These are phyloP conservation scores for Yamadazyma spencermartinsiae DNA, from an alignment of 1,139 yeast genomes.

Conservation along the genomic window DNA sequence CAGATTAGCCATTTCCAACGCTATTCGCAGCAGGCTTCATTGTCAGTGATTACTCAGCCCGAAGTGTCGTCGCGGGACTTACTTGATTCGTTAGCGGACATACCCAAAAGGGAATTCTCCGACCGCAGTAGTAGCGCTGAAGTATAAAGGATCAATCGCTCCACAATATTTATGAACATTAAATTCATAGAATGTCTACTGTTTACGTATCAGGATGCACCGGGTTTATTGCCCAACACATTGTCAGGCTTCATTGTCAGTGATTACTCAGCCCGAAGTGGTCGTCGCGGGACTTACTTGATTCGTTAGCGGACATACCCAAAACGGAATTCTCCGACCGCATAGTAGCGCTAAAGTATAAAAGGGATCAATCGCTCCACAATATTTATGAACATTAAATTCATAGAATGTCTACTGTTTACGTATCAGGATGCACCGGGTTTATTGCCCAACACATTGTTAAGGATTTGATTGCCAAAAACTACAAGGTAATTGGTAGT, in stretches of 20 bases:
- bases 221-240: constrained; percentile 39
- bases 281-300: too few relatives aligned
- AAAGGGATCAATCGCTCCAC: background rate
- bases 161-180: too few relatives aligned
- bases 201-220: constrained; percentile 40
- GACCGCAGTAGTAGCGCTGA: too few relatives aligned
- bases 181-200: constrained; percentile 15
- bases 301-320: too few relatives aligned
- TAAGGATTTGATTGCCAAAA: constrained; percentile 29
- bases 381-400: too few relatives aligned
- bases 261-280: constrained; percentile 22
- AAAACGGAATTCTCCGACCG: too few relatives aligned
- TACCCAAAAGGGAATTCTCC: too few relatives aligned
- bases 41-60: background rate
- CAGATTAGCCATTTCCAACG: background rate
- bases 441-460: constrained; percentile 37
- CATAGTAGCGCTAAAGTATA: too few relatives aligned
- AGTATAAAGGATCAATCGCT: background rate
- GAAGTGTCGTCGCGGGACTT: too few relatives aligned
- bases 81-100: too few relatives aligned
- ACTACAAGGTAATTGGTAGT: constrained; percentile 57
- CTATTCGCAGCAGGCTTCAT: background rate
- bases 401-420: constrained; percentile 22
- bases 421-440: constrained; percentile 40
- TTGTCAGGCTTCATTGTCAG: constrained; percentile 27